Base-by-base conservation (phyloP, 2,329 filamentous ascomycete species). In the Fusarium sp. region DNA sequence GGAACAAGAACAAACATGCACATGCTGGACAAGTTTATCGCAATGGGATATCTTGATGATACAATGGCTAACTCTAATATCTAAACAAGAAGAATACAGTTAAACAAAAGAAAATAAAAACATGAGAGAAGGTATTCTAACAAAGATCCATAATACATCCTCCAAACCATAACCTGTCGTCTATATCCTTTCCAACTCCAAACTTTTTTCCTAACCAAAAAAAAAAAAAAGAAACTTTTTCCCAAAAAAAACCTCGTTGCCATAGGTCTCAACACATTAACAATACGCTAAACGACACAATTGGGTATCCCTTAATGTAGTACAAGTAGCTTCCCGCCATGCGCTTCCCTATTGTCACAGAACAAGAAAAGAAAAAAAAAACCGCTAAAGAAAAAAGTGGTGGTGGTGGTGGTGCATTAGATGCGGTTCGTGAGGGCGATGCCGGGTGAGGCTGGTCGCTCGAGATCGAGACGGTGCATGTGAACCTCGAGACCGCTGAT, bases 381-480 rank as follows among this genome's bases (percentile, higher is more conserved):
- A 42, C 24, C 70, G 59, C 58, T 40, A 34, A 38, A 37, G 20
- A n/a, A 35, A 37, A 35, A 24, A 18, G 52, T 56, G 50, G 18
- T 29, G 47, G 9, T 29, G 10, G 50, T 56, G 52, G 13, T 37
- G 52, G 52, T 71, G 56, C 22, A 74, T 73, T 68, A 79, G 54
- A 79, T 76, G 5, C 74, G 70, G 73, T 79, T 78, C 8, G 76
- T 79, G 29, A 79, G 64, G n/a, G 73, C 64, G 38, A 79, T 77
- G 24, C 78, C 78, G 6, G 78, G 78, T 3, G 78, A 79, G 0
- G 75, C 76, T 5, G 78, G 74, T 2, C 78, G 77, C 5, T 78
- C 78, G 4, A 79, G 73, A n/a, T 79, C 75, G n/a, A 79, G 67
- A 1, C 76, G 73, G 35, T 77, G 71, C 77, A 79, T 79, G 50